Conservation (phyloP, 2,329 filamentous ascomycete species). For the Alternaria panax region DNA sequence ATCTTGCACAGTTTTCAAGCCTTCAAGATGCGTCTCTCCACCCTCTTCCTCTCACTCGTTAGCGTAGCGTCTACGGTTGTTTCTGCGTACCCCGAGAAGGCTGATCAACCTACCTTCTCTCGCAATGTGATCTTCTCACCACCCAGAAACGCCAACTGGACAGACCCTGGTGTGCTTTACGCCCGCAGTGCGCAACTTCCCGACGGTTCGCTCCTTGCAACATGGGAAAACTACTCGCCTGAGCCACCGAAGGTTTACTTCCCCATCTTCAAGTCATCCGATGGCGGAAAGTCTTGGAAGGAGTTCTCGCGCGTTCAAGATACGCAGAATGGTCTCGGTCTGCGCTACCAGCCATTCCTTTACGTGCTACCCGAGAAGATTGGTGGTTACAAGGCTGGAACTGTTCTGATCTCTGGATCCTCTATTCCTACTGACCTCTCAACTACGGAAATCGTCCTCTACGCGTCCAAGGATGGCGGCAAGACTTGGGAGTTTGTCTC, state of each 20-base stretch:
- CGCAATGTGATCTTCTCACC: slow-evolving; percentile 54
- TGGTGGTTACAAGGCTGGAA: slow-evolving; percentile 67
- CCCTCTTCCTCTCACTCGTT: slow-evolving; percentile 33
- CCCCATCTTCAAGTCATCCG: slow-evolving; percentile 57
- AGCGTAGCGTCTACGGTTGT: slow-evolving; percentile 18
- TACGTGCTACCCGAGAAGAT: slow-evolving; percentile 68
- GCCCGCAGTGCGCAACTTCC: slow-evolving; percentile 59
- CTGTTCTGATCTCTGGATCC: slow-evolving; percentile 68
- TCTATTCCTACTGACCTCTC: slow-evolving; percentile 67
- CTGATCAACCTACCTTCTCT: slow-evolving; percentile 37
- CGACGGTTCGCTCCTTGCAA: slow-evolving; percentile 57
- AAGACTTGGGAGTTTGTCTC: slow-evolving; percentile 71
- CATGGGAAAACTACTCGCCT: slow-evolving; percentile 63
- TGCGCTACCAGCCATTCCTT: slow-evolving; percentile 74
- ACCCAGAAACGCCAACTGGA: slow-evolving; percentile 52
- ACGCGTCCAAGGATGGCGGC: slow-evolving; percentile 68
- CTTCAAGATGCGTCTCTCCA: slow-evolving; percentile 43
- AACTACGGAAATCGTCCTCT: slow-evolving; percentile 72
- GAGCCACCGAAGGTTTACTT: slow-evolving; percentile 56
- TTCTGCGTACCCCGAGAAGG: slow-evolving; percentile 34
- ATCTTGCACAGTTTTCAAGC: slow-evolving; percentile 14
- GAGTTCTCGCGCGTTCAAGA: slow-evolving; percentile 70
- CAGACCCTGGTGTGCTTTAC: slow-evolving; percentile 59
- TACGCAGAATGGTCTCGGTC: slow-evolving; percentile 70
- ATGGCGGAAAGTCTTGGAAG: slow-evolving; percentile 64